Evolutionary conservation across 495 filamentous ascomycete genomes (phyloP), one percentile per base, ranked within the genome.

Genomic region (Beverwykella pulmonaria): DNA sequence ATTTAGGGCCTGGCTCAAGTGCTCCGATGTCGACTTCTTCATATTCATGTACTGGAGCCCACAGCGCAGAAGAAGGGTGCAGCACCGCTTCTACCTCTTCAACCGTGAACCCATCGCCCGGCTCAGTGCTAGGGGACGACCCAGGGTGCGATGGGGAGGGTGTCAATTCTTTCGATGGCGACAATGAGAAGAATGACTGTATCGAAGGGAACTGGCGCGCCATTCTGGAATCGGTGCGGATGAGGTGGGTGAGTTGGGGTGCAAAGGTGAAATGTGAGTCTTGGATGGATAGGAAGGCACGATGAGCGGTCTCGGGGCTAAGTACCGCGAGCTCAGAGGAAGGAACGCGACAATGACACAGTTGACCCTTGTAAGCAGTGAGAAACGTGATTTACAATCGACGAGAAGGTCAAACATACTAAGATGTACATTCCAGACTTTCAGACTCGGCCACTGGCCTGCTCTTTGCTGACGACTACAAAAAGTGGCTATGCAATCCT

Each of bases 1-100:
- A 78, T 27, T 69, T 67, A 0, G 82, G 82, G 1, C 87, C 86
- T 12, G 82, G 73, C 44, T 80, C 63, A 9, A 90, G 77, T 15
- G 81, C 67, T 7, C 75, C 72, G 29, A 90, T 88, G 5, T 75
- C 70, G 26, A 74, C 68, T 36, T 80, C 75, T 25, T 82, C 76
- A 59, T 89, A 89, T 4, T 79, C 73, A 36, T 78, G 76, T n/a
- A 77, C 73, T 0, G 87, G 86, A 7, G 79, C 79, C 84, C 85
- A 89, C n/a, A 67, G 67, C 32, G 75, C 65, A 10, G 74, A 73
- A 14, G 74, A 76, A 30, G 82, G 80, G 47, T 80, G 69, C 0
- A 77, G 58, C 0, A 75, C 73, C 27, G 71, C 74, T 41, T 79
- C 74, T 5, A 83, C 46, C 62, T 86, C 82, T 14, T 77, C 75